Evolutionary conservation across 2,329 filamentous ascomycete genomes (phyloP), one percentile per base, ranked within the genome.

Genomic region (Zasmidium cellare): DNA sequence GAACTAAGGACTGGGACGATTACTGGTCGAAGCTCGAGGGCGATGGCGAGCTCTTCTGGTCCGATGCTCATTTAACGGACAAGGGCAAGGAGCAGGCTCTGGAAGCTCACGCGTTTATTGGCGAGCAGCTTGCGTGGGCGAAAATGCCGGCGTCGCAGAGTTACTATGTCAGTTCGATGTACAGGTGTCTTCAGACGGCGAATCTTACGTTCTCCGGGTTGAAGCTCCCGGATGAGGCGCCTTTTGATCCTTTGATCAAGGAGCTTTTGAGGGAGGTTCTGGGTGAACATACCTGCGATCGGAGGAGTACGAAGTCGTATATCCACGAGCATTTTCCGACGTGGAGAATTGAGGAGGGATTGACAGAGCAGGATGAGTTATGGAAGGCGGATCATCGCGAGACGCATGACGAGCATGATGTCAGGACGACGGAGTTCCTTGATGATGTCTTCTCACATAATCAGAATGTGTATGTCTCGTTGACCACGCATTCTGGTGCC

Each of bases 201-300:
- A 80, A 83, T 53, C 70, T 86, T 19, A 88, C 86, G 1, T 90
- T 87, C 67, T 69, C 70, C 1, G 77, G 74, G 11, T 76, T 90
- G 2, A 65, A 75, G 1, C 68, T 88, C 1, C 84, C 85, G 0
- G 68, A 69, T 7, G 70, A 76, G 2, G 71, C 71, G 11, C 80
- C 79, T 0, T 89, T 88, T 64, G 71, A 72, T 1, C 87, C 86
- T 0, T 75, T 77, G 1, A 74, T 90, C 60, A 89, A 88, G 72
- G 87, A 77, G 75, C 70, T 81, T 35, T 76, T 90, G 62, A 80
- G 87, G 25, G 88, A 90, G 71, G 82, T 83, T 1, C 83, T 90
- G 55, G 85, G 82, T 54, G 82, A 85, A 45, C 87, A 89, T 68
- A 89, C 87, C 0, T 91, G 88, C 69, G 85, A 90, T 72, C 79